Evolutionary conservation across 108 stramenopile genomes (phyloP).

Genomic region (Aurantiochytrium sp.): DNA sequence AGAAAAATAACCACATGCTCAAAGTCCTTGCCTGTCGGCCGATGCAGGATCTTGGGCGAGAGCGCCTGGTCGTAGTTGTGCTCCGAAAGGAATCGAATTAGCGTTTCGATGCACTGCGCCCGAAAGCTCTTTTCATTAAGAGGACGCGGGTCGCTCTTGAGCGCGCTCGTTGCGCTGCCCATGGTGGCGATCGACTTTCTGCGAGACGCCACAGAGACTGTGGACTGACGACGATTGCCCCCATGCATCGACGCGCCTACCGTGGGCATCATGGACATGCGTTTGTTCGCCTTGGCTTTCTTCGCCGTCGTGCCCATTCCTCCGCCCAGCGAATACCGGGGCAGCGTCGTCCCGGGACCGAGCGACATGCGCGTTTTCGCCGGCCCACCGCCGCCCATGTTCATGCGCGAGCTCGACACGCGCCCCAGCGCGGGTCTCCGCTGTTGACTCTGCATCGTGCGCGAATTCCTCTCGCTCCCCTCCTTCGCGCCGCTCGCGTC

Average conservation of each 20-base stretch:
- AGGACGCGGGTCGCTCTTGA: slow-evolving; percentile 41
- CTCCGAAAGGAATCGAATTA: slow-evolving; percentile 62
- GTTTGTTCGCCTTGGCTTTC: not conserved
- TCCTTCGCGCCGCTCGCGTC: no score
- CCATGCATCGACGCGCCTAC: not conserved
- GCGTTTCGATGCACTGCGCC: slow-evolving; percentile 53
- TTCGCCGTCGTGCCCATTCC: not conserved
- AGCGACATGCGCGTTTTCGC: not conserved
- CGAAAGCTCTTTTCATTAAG: slow-evolving; percentile 65
- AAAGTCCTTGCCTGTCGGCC: slow-evolving; percentile 90
- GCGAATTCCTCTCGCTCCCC: no score
- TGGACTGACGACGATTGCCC: not conserved
- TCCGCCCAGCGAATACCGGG: not conserved
- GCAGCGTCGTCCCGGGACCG: not conserved
- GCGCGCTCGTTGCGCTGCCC: not conserved
- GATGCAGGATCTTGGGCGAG: slow-evolving; percentile 60
- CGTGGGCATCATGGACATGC: not conserved
- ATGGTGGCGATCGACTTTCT: not conserved
- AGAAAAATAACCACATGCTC: slow-evolving; percentile 84
- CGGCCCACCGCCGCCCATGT: not conserved
- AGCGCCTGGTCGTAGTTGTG: slow-evolving; percentile 66
- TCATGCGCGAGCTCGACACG: not conserved
- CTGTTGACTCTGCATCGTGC: not conserved
- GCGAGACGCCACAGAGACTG: not conserved
- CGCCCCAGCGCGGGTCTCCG: not conserved